A percentile compares a stretch with the other conserved stretches of the same genome.
phyloP scores from a whole-genome alignment of 495 filamentous ascomycete species.

The Echria macrotheca region DNA sequence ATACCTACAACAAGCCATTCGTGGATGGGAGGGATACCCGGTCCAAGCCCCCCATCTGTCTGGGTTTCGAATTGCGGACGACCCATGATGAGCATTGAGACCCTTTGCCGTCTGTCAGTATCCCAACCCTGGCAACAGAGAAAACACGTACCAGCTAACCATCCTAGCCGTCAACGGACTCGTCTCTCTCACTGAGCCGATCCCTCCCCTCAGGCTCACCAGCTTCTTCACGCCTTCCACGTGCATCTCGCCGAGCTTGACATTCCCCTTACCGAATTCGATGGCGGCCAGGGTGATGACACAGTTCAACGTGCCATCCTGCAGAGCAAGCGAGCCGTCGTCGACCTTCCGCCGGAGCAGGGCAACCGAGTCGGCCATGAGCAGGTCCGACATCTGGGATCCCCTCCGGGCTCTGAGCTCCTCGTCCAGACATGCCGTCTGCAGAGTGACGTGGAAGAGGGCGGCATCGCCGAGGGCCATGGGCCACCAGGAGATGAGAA shows the following conservation, averaged over 20 bases:
- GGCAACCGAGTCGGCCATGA: conserved; percentile 48
- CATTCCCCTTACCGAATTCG: conserved; percentile 49
- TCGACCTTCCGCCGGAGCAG: conserved; percentile 42
- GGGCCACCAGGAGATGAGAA: conserved; percentile 52
- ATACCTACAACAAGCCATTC: conserved; percentile 39
- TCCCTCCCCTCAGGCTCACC: conserved; percentile 44
- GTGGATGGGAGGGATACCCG: conserved; percentile 39
- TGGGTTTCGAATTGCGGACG: conserved; percentile 46
- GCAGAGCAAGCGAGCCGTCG: conserved; percentile 38
- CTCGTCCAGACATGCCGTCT: conserved; percentile 50
- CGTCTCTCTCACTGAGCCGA: conserved; percentile 39
- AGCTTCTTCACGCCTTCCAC: conserved; percentile 45
- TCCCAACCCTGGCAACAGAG: background rate
- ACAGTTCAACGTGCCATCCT: conserved; percentile 50
- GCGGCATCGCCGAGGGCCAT: conserved; percentile 45
- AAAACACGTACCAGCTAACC: conserved; percentile 41
- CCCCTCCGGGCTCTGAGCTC: conserved; percentile 44
- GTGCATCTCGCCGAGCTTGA: conserved; percentile 39
- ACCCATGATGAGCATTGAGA: conserved; percentile 46
- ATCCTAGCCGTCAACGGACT: conserved; percentile 49
- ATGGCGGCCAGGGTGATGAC: conserved; percentile 50
- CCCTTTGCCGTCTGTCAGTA: conserved; percentile 28
- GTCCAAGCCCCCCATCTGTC: conserved; percentile 41
- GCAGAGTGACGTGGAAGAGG: conserved; percentile 49
- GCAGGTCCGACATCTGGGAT: conserved; percentile 42